phyloP scores from a whole-genome alignment of 1,139 yeast species.

The Yamadazyma songkhlaensis region DNA sequence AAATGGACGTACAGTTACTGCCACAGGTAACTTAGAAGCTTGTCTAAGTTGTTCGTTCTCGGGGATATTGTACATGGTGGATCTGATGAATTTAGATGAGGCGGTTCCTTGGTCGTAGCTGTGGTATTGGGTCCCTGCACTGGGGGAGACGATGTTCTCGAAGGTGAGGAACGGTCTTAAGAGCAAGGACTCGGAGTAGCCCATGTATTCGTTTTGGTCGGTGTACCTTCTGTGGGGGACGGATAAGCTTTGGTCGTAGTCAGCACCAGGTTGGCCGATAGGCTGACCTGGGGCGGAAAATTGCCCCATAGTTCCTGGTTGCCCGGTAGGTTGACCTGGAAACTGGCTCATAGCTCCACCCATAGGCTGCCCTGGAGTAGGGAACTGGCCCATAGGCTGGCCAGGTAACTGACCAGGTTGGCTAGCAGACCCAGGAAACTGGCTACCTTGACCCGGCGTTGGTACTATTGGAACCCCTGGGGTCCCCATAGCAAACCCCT shows the following conservation, averaged over 20 bases:
- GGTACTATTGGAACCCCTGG: too few relatives aligned
- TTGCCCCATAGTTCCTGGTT: slow-evolving; percentile 2
- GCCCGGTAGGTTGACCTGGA: too few relatives aligned
- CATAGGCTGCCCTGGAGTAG: too few relatives aligned
- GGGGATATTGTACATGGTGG: slow-evolving; percentile 85
- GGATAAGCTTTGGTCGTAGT: slow-evolving; percentile 30
- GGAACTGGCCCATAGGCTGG: too few relatives aligned
- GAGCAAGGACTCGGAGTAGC: slow-evolving; percentile 19
- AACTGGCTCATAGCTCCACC: too few relatives aligned
- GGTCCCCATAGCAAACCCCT: too few relatives aligned
- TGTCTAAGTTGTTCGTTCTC: slow-evolving; percentile 66
- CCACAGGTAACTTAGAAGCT: slow-evolving; percentile 76
- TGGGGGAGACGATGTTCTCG: slow-evolving; percentile 77
- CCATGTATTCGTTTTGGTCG: slow-evolving; percentile 48
- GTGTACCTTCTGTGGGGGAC: slow-evolving; percentile 55
- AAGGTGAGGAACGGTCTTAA: slow-evolving; percentile 60
- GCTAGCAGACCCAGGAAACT: too few relatives aligned
- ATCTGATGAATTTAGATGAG: slow-evolving; percentile 73
- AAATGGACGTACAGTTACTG: slow-evolving; percentile 80
- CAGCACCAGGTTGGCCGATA: too few relatives aligned
- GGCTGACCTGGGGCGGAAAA: too few relatives aligned
- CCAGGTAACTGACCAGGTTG: too few relatives aligned
- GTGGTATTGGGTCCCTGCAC: slow-evolving; percentile 69
- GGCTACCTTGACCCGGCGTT: too few relatives aligned
- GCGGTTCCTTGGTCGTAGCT: slow-evolving; percentile 83